phyloP scores from a whole-genome alignment of 768 basidiomycete species.

The Russula compacta region DNA sequence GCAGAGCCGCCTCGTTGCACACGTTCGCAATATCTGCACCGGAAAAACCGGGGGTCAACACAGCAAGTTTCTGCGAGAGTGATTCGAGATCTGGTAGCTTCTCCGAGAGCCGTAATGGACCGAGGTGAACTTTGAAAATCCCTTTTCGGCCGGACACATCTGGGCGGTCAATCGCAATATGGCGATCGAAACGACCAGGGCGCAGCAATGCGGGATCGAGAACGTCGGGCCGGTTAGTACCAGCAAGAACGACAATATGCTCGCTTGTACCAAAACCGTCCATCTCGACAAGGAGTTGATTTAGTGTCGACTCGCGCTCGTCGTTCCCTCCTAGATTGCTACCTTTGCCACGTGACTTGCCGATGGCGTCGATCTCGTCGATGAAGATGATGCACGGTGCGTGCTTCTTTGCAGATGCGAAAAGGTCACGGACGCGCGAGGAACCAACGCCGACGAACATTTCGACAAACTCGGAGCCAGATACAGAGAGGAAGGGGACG shows the following conservation, averaged over 20 bases:
- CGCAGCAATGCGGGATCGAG: conserved; percentile 93
- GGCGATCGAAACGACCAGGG: conserved; percentile 95
- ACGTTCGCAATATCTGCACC: conserved; percentile 99
- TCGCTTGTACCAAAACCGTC: conserved; percentile 98
- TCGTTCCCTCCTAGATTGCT: conserved; percentile 88
- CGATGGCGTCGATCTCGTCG: conserved; percentile 99
- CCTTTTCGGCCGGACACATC: conserved; percentile 91
- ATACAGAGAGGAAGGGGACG: conserved; percentile 97
- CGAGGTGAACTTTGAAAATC: conserved; percentile 89
- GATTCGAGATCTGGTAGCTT: conserved; percentile 40
- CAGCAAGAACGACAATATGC: conserved; percentile 92
- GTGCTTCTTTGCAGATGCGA: conserved; percentile 94
- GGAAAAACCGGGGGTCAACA: conserved; percentile 96
- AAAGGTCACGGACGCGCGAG: conserved; percentile 93
- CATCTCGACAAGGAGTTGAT: conserved; percentile 98
- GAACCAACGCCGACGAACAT: conserved; percentile 99
- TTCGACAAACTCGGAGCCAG: conserved; percentile 98
- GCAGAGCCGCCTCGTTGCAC: conserved; percentile 94
- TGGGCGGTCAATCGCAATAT: conserved; percentile 90
- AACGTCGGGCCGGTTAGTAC: conserved; percentile 95
- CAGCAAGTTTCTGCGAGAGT: conserved; percentile 87
- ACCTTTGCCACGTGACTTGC: conserved; percentile 77
- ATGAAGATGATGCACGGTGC: conserved; percentile 98
- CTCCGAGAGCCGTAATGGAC: conserved; percentile 63
- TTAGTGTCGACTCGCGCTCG: conserved; percentile 94